Conservation (phyloP, 164 flowering plant species). For the Aristolochia fimbriata region DNA sequence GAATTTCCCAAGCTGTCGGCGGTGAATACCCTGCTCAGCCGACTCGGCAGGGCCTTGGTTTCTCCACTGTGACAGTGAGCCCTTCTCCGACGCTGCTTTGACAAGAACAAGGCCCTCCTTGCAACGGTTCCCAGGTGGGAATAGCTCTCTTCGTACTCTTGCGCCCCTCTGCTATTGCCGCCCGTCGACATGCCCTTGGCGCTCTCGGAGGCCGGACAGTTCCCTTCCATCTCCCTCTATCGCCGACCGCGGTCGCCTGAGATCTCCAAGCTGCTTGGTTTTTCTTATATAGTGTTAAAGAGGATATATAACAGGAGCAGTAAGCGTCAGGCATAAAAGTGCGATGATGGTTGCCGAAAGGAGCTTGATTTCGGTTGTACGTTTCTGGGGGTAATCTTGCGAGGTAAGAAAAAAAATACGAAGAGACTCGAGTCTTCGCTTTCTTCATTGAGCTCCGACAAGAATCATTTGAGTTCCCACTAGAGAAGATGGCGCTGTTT, state of each 20-base stretch:
- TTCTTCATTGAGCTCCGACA: neutral
- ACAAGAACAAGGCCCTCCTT: conserved; percentile 37
- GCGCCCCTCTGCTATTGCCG: neutral
- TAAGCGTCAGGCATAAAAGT: neutral
- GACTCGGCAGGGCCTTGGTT: conserved; percentile 28
- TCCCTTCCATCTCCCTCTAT: no score
- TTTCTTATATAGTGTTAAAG: neutral
- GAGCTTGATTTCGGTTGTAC: neutral
- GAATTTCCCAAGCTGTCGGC: no score
- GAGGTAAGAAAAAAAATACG: conserved; percentile 20
- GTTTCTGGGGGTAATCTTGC: conserved; percentile 17
- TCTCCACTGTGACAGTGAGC: conserved; percentile 11
- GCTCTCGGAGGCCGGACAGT: neutral
- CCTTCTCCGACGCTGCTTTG: conserved; percentile 31
- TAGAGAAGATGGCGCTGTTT: no score
- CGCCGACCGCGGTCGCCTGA: neutral
- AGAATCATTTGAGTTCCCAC: no score
- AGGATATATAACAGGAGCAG: neutral
- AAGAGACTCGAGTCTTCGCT: conserved; percentile 10
- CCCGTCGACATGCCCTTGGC: neutral
- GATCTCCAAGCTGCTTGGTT: neutral
- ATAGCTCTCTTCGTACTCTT: neutral
- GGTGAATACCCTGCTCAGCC: neutral
- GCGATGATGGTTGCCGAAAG: conserved; percentile 19
- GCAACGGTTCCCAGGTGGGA: conserved; percentile 32